phyloP scores from a whole-genome alignment of 495 filamentous ascomycete genomes.

The Penicillium nucicola region DNA sequence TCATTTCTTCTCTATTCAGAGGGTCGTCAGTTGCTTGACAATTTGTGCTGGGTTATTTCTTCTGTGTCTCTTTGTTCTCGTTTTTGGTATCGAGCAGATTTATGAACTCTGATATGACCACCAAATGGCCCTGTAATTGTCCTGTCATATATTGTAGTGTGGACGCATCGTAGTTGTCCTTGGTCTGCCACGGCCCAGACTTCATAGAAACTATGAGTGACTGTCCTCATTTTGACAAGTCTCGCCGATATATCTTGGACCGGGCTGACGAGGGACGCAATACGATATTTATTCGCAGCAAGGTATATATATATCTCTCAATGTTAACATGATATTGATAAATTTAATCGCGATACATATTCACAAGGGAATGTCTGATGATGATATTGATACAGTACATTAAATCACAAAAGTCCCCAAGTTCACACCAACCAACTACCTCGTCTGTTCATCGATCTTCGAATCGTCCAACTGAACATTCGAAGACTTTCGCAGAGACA shows the following conservation, averaged over 20 bases:
- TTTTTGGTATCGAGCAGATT: not conserved
- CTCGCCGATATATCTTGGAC: not conserved
- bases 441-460: not conserved
- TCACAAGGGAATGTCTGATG: not conserved
- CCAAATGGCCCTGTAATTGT: not conserved
- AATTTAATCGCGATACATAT: not conserved
- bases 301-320: not conserved
- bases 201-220: too few relatives aligned
- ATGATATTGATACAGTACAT: constrained; percentile 1
- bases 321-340: not conserved
- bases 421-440: not conserved
- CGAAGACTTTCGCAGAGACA: not conserved
- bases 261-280: not conserved
- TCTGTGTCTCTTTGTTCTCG: not conserved
- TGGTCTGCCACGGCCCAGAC: not conserved
- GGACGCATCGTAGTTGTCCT: not conserved
- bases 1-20: too few relatives aligned
- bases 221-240: too few relatives aligned
- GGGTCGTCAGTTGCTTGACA: too few relatives aligned
- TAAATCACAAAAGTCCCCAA: not conserved
- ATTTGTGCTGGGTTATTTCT: too few relatives aligned
- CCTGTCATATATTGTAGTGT: not conserved
- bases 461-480: not conserved
- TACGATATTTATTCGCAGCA: not conserved
- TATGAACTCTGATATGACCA: constrained; percentile 9